Percentiles rank a stretch among this genome's conserved stretches.
Evolutionary conservation across 176 grass and related monocot genomes (phyloP).

Genomic region (Oryza longistaminata): DNA sequence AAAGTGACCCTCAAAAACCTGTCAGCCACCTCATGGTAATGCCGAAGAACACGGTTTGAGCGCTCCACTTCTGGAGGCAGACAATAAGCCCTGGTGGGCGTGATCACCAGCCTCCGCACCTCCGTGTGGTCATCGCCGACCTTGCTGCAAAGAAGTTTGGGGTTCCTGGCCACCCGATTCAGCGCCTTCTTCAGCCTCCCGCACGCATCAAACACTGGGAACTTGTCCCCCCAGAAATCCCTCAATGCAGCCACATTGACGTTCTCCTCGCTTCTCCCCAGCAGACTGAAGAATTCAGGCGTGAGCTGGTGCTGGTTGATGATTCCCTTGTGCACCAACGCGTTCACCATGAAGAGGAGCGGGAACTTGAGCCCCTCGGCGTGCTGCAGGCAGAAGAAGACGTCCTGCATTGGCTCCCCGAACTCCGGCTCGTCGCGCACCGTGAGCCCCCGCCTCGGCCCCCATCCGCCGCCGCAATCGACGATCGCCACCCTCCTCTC

Average conservation of each 20-base stretch:
- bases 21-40: slow-evolving; percentile 63
- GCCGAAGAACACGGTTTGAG: slow-evolving; percentile 71
- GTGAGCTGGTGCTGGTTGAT: slow-evolving; percentile 78
- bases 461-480: slow-evolving; percentile 24
- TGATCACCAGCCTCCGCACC: slow-evolving; percentile 76
- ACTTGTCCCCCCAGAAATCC: slow-evolving; percentile 59
- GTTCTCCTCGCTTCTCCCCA: slow-evolving; percentile 44
- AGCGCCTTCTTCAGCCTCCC: slow-evolving; percentile 39
- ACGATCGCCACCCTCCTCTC: slow-evolving; percentile 34
- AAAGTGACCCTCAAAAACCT: slow-evolving; percentile 91
- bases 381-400: slow-evolving; percentile 70
- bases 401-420: slow-evolving; percentile 39
- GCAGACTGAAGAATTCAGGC: slow-evolving; percentile 59
- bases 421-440: slow-evolving; percentile 61
- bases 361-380: slow-evolving; percentile 55
- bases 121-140: slow-evolving; percentile 28
- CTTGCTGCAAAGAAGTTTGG: slow-evolving; percentile 41
- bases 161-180: slow-evolving; percentile 38
- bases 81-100: slow-evolving; percentile 79
- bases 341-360: slow-evolving; percentile 72
- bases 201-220: slow-evolving; percentile 37
- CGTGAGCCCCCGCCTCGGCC: neutral
- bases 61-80: slow-evolving; percentile 72
- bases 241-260: slow-evolving; percentile 48
- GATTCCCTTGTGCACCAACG: slow-evolving; percentile 79